Evolutionary conservation across 108 stramenopile species (phyloP).

Genomic region (Cyclostephanos tholiformis): DNA sequence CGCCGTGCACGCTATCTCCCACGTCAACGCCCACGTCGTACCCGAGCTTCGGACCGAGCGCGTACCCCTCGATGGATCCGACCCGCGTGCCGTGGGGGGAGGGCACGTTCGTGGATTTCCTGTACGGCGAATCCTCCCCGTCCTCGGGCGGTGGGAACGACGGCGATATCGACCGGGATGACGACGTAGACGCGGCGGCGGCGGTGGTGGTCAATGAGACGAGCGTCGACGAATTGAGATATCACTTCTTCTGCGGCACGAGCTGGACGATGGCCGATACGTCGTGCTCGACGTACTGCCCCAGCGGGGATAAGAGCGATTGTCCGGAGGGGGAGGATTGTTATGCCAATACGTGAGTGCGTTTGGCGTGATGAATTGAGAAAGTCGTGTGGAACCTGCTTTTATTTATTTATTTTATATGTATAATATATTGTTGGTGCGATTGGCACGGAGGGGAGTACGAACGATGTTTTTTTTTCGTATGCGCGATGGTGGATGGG

Average conservation of each 20-base stretch:
- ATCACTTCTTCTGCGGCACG: conserved; percentile 39
- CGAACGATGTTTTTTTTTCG: no score
- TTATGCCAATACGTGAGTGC: conserved; percentile 31
- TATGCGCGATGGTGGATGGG: no score
- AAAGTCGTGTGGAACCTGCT: no score
- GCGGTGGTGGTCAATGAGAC: neutral
- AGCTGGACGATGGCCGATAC: conserved; percentile 29
- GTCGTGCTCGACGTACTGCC: conserved; percentile 1
- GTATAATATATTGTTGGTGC: no score
- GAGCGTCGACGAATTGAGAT: conserved; percentile 19
- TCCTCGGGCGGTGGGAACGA: no score
- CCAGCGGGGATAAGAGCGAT: conserved; percentile 13
- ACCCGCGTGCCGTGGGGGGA: conserved; percentile 34
- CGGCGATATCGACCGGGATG: neutral
- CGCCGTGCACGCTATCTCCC: conserved; percentile 32
- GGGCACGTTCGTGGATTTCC: conserved; percentile 15
- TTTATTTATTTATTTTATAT: no score
- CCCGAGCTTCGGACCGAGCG: conserved; percentile 14
- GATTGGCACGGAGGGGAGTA: no score
- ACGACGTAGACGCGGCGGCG: neutral
- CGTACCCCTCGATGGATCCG: conserved; percentile 5
- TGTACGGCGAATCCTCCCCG: conserved; percentile 26
- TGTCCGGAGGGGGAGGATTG: conserved; percentile 26
- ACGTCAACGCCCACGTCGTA: conserved; percentile 1
- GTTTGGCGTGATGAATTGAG: neutral